phyloP scores from a whole-genome alignment of 768 basidiomycete species.

The Pulveroboletus sp. region DNA sequence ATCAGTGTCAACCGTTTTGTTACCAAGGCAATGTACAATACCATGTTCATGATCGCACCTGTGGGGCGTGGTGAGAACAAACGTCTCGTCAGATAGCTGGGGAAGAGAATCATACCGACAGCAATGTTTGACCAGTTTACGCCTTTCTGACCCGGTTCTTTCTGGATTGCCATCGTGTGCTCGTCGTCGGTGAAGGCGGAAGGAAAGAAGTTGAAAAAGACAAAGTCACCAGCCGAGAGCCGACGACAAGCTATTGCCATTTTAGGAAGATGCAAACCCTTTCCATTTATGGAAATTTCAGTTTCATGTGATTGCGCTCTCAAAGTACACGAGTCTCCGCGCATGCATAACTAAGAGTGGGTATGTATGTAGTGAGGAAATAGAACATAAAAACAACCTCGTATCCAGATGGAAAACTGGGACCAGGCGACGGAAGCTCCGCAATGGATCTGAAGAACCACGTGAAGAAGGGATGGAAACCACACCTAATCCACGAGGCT shows the following conservation, averaged over 20 bases:
- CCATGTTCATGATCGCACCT: slow-evolving; percentile 99
- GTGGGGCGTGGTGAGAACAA: slow-evolving; percentile 17
- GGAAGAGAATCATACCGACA: slow-evolving; percentile 60
- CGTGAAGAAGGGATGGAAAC: slow-evolving; percentile 24
- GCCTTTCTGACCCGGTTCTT: slow-evolving; percentile 89
- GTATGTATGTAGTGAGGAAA: slow-evolving; percentile 31
- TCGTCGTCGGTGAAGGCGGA: slow-evolving; percentile 15
- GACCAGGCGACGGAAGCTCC: background rate
- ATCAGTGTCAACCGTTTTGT: slow-evolving; percentile 9
- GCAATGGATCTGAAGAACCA: slow-evolving; percentile 20
- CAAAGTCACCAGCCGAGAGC: slow-evolving; percentile 10
- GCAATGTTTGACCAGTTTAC: slow-evolving; percentile 95
- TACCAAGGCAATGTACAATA: slow-evolving; percentile 42
- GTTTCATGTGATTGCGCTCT: slow-evolving; percentile 6
- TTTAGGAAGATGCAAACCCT: slow-evolving; percentile 1
- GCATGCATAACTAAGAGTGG: slow-evolving; percentile 21
- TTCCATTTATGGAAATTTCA: slow-evolving; percentile 1
- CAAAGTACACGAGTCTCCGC: slow-evolving; percentile 25
- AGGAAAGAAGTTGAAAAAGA: slow-evolving; percentile 10
- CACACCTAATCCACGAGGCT: slow-evolving; percentile 38
- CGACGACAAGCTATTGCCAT: background rate
- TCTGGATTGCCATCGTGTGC: slow-evolving; percentile 70
- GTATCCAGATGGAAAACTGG: background rate
- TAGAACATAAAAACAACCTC: slow-evolving; percentile 26
- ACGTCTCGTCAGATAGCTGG: slow-evolving; percentile 2